Percentiles rank a stretch among this genome's conserved stretches.
These are phyloP conservation scores for Oleoguttula mirabilis DNA, from an alignment of 495 filamentous ascomycete genomes.

Conservation along the genomic window DNA sequence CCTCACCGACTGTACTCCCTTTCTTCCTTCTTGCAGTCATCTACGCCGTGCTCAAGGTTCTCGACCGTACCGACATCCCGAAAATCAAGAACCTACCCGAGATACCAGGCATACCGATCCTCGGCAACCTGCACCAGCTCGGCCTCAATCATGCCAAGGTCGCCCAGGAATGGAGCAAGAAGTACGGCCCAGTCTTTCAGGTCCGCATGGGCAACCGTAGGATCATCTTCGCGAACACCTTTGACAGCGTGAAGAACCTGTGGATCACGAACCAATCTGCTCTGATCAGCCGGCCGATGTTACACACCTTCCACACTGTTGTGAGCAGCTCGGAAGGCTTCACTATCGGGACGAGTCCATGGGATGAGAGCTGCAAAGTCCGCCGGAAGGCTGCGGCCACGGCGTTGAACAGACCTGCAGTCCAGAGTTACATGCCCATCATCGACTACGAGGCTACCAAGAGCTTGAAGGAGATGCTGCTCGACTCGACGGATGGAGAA, in stretches of 20 bases:
- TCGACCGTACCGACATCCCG: slow-evolving; percentile 46
- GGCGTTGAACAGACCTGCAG: slow-evolving; percentile 53
- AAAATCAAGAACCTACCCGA: slow-evolving; percentile 54
- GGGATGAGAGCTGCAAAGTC: slow-evolving; percentile 62
- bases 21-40: slow-evolving; percentile 22
- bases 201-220: slow-evolving; percentile 54
- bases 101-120: slow-evolving; percentile 50
- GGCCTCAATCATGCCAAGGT: slow-evolving; percentile 44
- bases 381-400: slow-evolving; percentile 59
- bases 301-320: slow-evolving; percentile 62
- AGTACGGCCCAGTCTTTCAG: slow-evolving; percentile 56
- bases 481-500: slow-evolving; percentile 41
- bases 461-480: slow-evolving; percentile 52
- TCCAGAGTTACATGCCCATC: slow-evolving; percentile 57
- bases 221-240: slow-evolving; percentile 58
- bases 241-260: slow-evolving; percentile 52
- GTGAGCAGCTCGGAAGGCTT: slow-evolving; percentile 58
- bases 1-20: slow-evolving; percentile 13
- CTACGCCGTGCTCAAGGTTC: slow-evolving; percentile 42
- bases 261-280: slow-evolving; percentile 63
- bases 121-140: slow-evolving; percentile 51
- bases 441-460: slow-evolving; percentile 55
- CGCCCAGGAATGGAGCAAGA: slow-evolving; percentile 43
- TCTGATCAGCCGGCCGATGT: slow-evolving; percentile 56
- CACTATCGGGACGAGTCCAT: slow-evolving; percentile 62